Evolutionary conservation across 106 monocot species (phyloP), one percentile per base, ranked within the genome.

Genomic region (Acorus calamus): DNA sequence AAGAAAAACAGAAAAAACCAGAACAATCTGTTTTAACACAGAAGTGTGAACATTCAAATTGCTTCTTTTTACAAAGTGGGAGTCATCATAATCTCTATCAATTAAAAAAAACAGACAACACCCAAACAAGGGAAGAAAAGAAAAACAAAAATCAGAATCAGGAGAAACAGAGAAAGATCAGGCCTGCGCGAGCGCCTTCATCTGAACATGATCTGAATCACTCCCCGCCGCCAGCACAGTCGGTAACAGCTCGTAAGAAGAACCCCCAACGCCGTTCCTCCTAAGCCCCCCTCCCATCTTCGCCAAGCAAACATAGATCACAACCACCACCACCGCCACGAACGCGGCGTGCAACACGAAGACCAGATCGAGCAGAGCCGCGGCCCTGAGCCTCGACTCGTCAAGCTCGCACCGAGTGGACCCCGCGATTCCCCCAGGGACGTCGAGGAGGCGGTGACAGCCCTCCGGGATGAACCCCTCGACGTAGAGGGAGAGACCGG

Each of bases 391-490:
- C 7, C 79, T 54, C 5, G 80, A 71, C 44, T 76, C 69, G 2
- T 86, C 79, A 59, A 93, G 53, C 3, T 86, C 93, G 66, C 93
- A 93, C 52, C 78, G 50, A 6, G 85, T 81, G 42, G 80, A 57
- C 5, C 57, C 76, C 2, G 61, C 72, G 48, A 56, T 63, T 8
- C 65, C 71, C 4, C 12, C 55, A 4, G 69, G 52, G n/a, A 79
- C 69, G 51, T 86, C 89, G 6, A 89, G 70, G 42, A 89, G 56
- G 42, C 66, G 64, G 52, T 89, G 81, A 63, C 92, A 81, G 2
- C 93, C 93, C 14, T 76, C 72, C 9, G 93, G 93, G 49, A 86
- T 71, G 70, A 89, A 85, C 41, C 56, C 73, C 11, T 89, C 93
- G 9, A 79, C 78, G 62, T 89, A 86, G 41, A 93, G 81, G 44